Evolutionary conservation across 2,329 filamentous ascomycete species (phyloP).

Genomic region (Xylaria hypoxylon): DNA sequence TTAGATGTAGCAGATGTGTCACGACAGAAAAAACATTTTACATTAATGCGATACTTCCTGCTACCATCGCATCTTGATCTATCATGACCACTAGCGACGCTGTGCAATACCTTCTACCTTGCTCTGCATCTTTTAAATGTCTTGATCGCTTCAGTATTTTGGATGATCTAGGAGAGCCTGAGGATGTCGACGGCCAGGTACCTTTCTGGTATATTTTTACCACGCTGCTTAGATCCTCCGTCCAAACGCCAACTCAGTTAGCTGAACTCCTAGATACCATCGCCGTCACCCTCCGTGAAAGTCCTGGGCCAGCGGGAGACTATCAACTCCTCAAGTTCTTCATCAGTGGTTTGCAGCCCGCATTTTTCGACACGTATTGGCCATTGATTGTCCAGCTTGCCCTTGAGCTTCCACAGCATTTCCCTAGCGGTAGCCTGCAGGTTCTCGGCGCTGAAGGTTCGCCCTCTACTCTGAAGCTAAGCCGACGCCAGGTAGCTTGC

Average conservation of each 20-base stretch:
- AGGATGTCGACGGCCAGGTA: constrained; percentile 21
- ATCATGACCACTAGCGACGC: background rate
- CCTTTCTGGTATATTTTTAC: constrained; percentile 22
- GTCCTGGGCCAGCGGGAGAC: constrained; percentile 19
- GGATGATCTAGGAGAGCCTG: constrained; percentile 3
- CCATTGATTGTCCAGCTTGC: constrained; percentile 20
- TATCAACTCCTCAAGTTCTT: constrained; percentile 18
- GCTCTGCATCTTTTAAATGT: constrained; percentile 24
- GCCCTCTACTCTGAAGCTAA: constrained; percentile 15
- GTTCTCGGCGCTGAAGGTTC: constrained; percentile 1
- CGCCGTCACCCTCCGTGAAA: constrained; percentile 24
- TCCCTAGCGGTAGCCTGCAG: constrained; percentile 19
- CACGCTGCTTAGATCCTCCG: constrained; percentile 5
- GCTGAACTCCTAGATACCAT: constrained; percentile 26
- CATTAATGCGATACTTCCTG: background rate
- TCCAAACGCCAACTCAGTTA: constrained; percentile 14
- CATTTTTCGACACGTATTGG: constrained; percentile 22
- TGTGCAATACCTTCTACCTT: constrained; percentile 21
- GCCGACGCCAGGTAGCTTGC: constrained; percentile 16
- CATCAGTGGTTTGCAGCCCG: background rate
- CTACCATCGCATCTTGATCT: background rate
- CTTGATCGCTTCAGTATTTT: constrained; percentile 30
- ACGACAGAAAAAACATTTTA: too few species aligned
- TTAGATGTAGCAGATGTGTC: too few species aligned
- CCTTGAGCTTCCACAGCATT: constrained; percentile 26